Evolutionary conservation across 331 rosid genomes (phyloP).

Genomic region (Rosa hybrid): DNA sequence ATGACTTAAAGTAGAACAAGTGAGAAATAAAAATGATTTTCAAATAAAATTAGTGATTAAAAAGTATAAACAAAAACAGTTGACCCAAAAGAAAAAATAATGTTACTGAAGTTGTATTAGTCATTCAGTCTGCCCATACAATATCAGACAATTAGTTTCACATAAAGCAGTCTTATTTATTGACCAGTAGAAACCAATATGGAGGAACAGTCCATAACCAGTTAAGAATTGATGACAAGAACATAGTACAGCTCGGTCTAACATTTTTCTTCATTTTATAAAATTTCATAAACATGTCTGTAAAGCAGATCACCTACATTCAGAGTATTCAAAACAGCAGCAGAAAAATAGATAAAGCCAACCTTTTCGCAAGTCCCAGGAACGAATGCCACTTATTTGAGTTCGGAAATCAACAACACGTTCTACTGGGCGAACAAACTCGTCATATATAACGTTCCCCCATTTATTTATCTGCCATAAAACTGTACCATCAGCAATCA

Average conservation of each 20-base stretch:
- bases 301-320: neutral
- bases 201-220: neutral
- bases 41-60: neutral
- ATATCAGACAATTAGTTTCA: neutral
- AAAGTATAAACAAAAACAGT: neutral
- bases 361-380: slow-evolving; percentile 85
- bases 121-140: neutral
- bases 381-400: slow-evolving; percentile 85
- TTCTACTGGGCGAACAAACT: slow-evolving; percentile 84
- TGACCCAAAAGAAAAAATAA: neutral
- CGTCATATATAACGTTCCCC: slow-evolving; percentile 87
- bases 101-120: neutral
- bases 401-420: slow-evolving; percentile 86
- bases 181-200: neutral
- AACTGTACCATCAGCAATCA: slow-evolving; percentile 33
- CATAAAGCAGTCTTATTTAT: neutral
- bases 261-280: neutral
- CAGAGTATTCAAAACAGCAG: neutral
- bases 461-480: slow-evolving; percentile 81
- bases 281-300: neutral
- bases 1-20: neutral
- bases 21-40: neutral
- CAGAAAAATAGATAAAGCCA: slow-evolving; percentile 17
- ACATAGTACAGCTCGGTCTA: neutral
- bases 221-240: neutral